Base-by-base conservation (phyloP, 1,284 basidiomycete species). In the Tilletia indica region DNA sequence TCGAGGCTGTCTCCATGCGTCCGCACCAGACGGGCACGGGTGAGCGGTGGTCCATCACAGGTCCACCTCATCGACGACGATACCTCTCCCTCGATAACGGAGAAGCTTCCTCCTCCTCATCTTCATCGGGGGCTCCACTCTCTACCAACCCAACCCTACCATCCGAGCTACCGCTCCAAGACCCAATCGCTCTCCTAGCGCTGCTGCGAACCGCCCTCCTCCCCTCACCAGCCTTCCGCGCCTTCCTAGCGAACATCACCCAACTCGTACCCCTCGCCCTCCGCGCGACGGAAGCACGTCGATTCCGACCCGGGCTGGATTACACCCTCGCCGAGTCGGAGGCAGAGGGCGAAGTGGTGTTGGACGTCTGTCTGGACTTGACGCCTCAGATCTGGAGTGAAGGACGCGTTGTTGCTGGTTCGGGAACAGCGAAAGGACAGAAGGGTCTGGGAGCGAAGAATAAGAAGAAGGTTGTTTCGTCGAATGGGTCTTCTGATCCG, bases 281-380 rank as follows among this genome's bases (percentile, higher is more conserved):
- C 83, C 86, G 89, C 8, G 88, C 89, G 14, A 72, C 81, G 39
- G 90, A 94, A 85, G 93, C 93, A 68, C 88, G 96, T 75, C 87
- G 96, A 63, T 97, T 98, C 86, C 87, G 95, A 71, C 93, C 93
- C 0, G 96, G 94, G 0, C 86, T 98, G 77, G 95, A 98, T 85
- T 98, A 98, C 85, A 97, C 95, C 21, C 89, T 99, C 0, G 96
- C 96, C 42, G 91, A 92, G 75, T 92, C 93, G 72, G 92, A 96
- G 79, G 61, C 61, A 16, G 68, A 69, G 47, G 91, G 92, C 74
- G 88, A 87, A 72, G 76, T 80, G 0, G 87, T 93, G 74, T 86
- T 98, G 76, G 96, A 99, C 82, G 90, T 94, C 12, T 91, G 92
- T 71, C 88, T 99, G n/a, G 93, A 92, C 11, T 86, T 97, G 75